Conservation (phyloP, 345 rosid genomes). For the Eutrema yunnanense region DNA sequence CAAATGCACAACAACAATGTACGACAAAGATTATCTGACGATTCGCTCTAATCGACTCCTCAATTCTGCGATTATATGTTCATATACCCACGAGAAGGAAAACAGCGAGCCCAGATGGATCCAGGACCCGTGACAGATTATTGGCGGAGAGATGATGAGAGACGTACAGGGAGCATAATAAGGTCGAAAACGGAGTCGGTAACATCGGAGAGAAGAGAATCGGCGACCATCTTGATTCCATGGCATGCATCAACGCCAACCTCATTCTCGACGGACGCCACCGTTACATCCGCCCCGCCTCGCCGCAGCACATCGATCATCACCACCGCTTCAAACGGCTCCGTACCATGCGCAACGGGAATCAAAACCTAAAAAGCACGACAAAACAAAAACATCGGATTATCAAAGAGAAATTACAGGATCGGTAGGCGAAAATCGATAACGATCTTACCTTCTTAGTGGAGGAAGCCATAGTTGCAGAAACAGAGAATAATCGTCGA, state of each 20-base stretch:
- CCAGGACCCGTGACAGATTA: neutral
- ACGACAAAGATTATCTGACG: neutral
- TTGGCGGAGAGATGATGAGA: conserved; percentile 12
- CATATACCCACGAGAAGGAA: neutral
- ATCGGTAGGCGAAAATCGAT: conserved; percentile 13
- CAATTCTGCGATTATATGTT: neutral
- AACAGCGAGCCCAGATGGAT: neutral
- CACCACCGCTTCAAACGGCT: conserved; percentile 92
- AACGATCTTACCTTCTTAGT: conserved; percentile 39
- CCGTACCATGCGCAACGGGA: conserved; percentile 87
- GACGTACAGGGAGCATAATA: conserved; percentile 63
- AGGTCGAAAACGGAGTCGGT: conserved; percentile 55
- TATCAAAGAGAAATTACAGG: neutral
- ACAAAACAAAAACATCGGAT: neutral
- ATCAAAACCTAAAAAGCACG: conserved; percentile 60
- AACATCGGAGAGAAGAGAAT: conserved; percentile 55
- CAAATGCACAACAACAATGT: neutral
- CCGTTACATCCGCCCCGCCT: conserved; percentile 78
- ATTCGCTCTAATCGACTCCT: neutral
- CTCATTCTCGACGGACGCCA: conserved; percentile 72
- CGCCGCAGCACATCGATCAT: conserved; percentile 77
- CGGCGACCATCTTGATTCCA: conserved; percentile 73
- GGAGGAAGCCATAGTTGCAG: conserved; percentile 55
- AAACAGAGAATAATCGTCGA: conserved; percentile 28
- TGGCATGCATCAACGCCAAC: conserved; percentile 66